Evolutionary conservation across 768 basidiomycete genomes (phyloP).

Genomic region (Candolleomyces efflorescens): DNA sequence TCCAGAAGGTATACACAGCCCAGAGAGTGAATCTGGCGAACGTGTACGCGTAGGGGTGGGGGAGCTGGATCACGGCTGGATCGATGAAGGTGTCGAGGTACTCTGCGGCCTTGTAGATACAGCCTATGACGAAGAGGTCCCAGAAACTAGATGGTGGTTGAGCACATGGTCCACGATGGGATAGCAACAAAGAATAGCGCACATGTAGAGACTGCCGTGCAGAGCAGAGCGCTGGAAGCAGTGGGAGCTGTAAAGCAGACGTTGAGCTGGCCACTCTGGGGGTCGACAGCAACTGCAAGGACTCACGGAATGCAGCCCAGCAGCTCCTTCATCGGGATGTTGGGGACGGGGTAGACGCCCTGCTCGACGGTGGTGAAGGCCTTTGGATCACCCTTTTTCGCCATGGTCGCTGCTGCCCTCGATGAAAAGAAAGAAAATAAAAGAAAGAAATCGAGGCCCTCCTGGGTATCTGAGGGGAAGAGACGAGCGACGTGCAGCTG

Average conservation of each 20-base stretch:
- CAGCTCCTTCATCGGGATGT: slow-evolving; percentile 85
- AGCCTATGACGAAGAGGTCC: slow-evolving; percentile 69
- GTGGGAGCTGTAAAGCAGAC: slow-evolving; percentile 48
- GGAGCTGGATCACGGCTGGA: slow-evolving; percentile 49
- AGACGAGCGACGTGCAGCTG: too few relatives aligned
- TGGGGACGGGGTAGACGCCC: slow-evolving; percentile 65
- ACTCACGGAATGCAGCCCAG: slow-evolving; percentile 79
- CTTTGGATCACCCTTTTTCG: slow-evolving; percentile 26
- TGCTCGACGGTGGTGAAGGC: slow-evolving; percentile 45
- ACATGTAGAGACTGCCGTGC: slow-evolving; percentile 77
- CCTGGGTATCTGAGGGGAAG: too few relatives aligned
- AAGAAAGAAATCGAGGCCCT: too few relatives aligned
- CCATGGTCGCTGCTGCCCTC: slow-evolving; percentile 18
- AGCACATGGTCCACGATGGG: background rate
- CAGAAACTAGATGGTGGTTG: slow-evolving; percentile 45
- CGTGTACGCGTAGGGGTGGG: slow-evolving; percentile 58
- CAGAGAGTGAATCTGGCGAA: slow-evolving; percentile 64
- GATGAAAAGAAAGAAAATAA: too few relatives aligned
- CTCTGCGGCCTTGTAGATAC: slow-evolving; percentile 62
- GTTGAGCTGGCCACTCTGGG: slow-evolving; percentile 7
- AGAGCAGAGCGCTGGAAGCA: slow-evolving; percentile 90
- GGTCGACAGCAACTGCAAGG: background rate
- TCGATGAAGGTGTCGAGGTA: slow-evolving; percentile 62
- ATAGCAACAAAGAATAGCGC: slow-evolving; percentile 20
- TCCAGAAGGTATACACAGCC: slow-evolving; percentile 76